Percentiles rank a stretch among this genome's conserved stretches.
phyloP scores from a whole-genome alignment of 768 basidiomycete genomes.

The Lactifluus pinguis region DNA sequence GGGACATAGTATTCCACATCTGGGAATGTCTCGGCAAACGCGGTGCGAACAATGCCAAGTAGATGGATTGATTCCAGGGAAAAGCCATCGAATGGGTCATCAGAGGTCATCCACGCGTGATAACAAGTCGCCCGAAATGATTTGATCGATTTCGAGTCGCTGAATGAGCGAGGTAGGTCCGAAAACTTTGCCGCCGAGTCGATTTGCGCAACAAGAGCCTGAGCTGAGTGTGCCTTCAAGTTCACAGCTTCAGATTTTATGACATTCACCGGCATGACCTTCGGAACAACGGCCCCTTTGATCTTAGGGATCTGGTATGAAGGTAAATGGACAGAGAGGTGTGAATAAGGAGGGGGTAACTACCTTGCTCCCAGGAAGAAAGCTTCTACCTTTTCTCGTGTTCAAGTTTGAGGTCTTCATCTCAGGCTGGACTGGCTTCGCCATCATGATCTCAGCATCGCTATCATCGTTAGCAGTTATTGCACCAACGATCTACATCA shows the following conservation, averaged over 20 bases:
- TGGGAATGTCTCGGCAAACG: too few species aligned
- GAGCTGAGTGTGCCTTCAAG: background rate
- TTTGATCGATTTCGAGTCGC: background rate
- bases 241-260: background rate
- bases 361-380: background rate
- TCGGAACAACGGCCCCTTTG: background rate
- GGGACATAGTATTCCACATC: too few species aligned
- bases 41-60: too few species aligned
- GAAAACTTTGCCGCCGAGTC: background rate
- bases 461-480: too few species aligned
- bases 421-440: too few species aligned
- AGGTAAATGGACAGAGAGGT: background rate
- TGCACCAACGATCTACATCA: too few species aligned
- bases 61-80: background rate
- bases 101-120: background rate
- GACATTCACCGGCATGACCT: background rate
- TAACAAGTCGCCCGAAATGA: background rate
- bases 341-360: background rate
- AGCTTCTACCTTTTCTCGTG: background rate
- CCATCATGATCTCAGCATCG: too few species aligned
- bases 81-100: background rate
- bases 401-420: too few species aligned
- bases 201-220: background rate
- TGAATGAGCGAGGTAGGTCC: background rate
- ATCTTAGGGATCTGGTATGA: background rate